Conservation (phyloP, 2,329 filamentous ascomycete genomes). For the Pseudocercospora ulei region DNA sequence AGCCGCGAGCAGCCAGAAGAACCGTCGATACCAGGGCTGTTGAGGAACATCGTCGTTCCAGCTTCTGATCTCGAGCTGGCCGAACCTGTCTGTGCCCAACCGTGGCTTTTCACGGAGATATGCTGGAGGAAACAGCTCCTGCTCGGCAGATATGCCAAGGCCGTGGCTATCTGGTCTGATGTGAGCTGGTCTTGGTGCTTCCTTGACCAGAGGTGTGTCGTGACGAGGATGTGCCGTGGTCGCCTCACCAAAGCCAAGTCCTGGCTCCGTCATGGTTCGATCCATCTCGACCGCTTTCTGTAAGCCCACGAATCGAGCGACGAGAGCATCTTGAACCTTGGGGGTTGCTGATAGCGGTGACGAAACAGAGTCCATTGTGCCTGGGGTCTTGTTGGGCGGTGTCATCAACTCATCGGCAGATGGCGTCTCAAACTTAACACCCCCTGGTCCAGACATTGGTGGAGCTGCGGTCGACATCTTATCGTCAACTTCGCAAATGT, state of each 20-base stretch:
- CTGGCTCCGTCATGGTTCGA: constrained; percentile 17
- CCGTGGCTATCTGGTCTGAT: constrained; percentile 24
- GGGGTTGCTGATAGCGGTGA: constrained; percentile 30
- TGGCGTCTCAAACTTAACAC: constrained; percentile 25
- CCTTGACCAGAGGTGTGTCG: constrained; percentile 14
- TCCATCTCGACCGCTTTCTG: constrained; percentile 25
- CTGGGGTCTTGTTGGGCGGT: constrained; percentile 15
- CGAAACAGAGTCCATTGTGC: constrained; percentile 22
- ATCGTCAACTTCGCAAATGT: background rate
- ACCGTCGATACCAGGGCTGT: constrained; percentile 27
- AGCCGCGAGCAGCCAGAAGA: constrained; percentile 26
- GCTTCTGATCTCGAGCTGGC: constrained; percentile 29
- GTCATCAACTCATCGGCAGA: constrained; percentile 25
- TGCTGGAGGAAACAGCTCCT: constrained; percentile 23
- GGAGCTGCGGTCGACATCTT: background rate
- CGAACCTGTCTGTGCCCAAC: constrained; percentile 27
- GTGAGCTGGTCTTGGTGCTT: constrained; percentile 16
- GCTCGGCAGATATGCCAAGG: constrained; percentile 22
- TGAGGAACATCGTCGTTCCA: constrained; percentile 15
- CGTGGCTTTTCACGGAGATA: constrained; percentile 22
- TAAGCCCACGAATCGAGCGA: constrained; percentile 26
- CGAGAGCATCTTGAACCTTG: constrained; percentile 27
- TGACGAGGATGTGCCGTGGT: constrained; percentile 17
- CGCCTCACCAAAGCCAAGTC: constrained; percentile 15
- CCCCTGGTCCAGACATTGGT: background rate